Evolutionary conservation across 176 grass and related monocot genomes (phyloP), one percentile per base, ranked within the genome.

Genomic region (Oryza brachyantha): DNA sequence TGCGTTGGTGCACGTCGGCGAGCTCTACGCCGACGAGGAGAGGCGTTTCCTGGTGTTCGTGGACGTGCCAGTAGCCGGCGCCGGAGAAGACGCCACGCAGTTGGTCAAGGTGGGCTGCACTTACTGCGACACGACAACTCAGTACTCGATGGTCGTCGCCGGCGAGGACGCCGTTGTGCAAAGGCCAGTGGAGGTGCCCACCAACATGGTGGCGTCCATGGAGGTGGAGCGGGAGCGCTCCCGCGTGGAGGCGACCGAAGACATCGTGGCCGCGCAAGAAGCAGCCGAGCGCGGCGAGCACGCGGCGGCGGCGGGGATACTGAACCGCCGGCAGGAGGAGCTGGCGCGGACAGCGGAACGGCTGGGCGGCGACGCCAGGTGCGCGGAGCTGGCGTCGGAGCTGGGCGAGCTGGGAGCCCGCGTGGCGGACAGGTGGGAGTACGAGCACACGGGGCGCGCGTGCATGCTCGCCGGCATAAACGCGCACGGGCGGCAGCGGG

Each of bases 21-120:
- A 88, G 42, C 77, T 88, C 34, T 87, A 85, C 84, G 89, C 81
- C 21, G 81, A 84, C 50, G 89, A 91, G 66, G 80, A 91, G 57
- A 84, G 89, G 11, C 76, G 85, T 16, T 91, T 91, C 39, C 32
- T 88, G 73, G 9, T 88, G 27, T 82, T 76, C 26, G 36, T 91
- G 29, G 80, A 85, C 43, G 64, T 88, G 21, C 89, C 89, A 17
- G 37, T 16, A 13, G 63, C 60, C 10, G 29, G 10, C 25, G 50
- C 42, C 17, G 34, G 26, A 1, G 16, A 34, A 16, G 63, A 69
- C 19, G 41, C 64, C 10, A 77, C 61, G 7, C n/a, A 38, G 21
- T 32, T 91, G 72, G 21, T 91, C 26, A 88, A 85, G 66, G 81
- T 87, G 16, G 76, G 54, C 39, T 65, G 72, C 37, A 63, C 46